Evolutionary conservation across 805 yeast genomes (phyloP).

Genomic region (Alloascoidea africana): DNA sequence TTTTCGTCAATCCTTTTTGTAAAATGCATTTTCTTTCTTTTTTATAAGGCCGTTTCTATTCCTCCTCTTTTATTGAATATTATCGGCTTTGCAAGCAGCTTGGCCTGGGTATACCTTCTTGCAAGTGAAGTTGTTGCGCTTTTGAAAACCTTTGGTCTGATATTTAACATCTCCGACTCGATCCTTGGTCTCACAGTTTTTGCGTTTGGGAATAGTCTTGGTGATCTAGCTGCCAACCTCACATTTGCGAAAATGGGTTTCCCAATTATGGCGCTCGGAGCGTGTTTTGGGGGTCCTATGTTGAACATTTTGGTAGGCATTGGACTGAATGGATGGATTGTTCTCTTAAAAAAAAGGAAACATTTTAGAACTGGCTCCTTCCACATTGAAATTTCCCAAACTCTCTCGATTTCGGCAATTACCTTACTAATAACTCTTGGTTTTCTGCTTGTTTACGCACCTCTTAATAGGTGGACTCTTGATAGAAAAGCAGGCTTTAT

Average conservation of each 20-base stretch:
- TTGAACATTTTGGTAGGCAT: constrained; percentile 65
- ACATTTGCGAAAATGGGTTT: constrained; percentile 71
- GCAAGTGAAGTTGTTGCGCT: constrained; percentile 59
- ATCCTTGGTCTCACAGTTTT: constrained; percentile 77
- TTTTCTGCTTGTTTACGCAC: constrained; percentile 23
- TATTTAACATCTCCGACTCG: constrained; percentile 55
- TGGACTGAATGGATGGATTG: constrained; percentile 55
- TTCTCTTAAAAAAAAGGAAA: constrained; percentile 14
- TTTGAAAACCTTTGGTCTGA: constrained; percentile 43
- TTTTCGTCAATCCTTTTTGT: not conserved
- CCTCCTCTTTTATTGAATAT: constrained; percentile 3
- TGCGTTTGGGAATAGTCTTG: constrained; percentile 84
- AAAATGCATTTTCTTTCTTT: not conserved
- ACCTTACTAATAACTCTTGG: constrained; percentile 24
- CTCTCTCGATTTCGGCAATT: constrained; percentile 25
- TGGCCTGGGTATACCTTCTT: constrained; percentile 52
- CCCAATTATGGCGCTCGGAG: constrained; percentile 86
- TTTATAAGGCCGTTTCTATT: not conserved
- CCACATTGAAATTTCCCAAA: constrained; percentile 20
- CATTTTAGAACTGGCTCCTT: constrained; percentile 8
- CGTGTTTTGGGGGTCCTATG: constrained; percentile 90
- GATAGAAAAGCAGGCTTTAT: constrained; percentile 22
- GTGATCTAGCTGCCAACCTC: constrained; percentile 74
- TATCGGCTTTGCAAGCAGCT: constrained; percentile 49
- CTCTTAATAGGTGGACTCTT: constrained; percentile 26